Conservation (phyloP, 108 stramenopile genomes). For the Nitzschia palea region DNA sequence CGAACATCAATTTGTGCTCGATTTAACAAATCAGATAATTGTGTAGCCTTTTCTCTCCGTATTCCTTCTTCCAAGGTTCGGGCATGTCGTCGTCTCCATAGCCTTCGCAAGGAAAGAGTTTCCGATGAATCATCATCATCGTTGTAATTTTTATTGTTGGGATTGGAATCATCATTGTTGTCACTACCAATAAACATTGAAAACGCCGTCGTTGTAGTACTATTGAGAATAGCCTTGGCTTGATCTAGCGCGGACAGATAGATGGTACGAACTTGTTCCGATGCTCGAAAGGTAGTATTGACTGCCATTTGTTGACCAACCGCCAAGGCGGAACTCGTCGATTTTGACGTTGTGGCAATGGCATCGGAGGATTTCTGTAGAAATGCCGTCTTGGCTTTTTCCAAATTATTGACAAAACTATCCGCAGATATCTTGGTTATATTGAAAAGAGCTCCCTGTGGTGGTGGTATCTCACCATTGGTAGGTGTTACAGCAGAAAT, state of each 20-base stretch:
- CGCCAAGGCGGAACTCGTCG: background rate
- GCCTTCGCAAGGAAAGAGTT: slow-evolving; percentile 18
- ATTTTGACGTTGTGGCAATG: background rate
- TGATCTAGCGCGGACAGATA: background rate
- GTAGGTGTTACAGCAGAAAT: background rate
- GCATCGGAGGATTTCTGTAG: background rate
- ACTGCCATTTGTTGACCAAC: background rate
- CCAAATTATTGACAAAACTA: background rate
- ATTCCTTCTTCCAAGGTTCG: slow-evolving; percentile 68
- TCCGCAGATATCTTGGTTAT: background rate
- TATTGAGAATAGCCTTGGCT: background rate
- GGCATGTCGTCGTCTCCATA: slow-evolving; percentile 63
- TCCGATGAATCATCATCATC: background rate
- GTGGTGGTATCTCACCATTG: background rate
- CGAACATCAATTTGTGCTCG: slow-evolving; percentile 18
- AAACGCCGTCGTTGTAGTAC: background rate
- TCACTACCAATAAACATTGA: too few relatives aligned
- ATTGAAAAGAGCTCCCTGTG: background rate
- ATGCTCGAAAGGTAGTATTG: background rate
- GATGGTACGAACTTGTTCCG: background rate
- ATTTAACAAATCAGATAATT: slow-evolving; percentile 16
- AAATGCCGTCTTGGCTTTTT: background rate
- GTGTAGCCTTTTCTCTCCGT: slow-evolving; percentile 36
- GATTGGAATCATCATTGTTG: background rate
- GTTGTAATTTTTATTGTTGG: background rate